A percentile compares a stretch with the other conserved stretches of the same genome.
phyloP scores from a whole-genome alignment of 495 filamentous ascomycete species.

The Aspergillus panamensis region DNA sequence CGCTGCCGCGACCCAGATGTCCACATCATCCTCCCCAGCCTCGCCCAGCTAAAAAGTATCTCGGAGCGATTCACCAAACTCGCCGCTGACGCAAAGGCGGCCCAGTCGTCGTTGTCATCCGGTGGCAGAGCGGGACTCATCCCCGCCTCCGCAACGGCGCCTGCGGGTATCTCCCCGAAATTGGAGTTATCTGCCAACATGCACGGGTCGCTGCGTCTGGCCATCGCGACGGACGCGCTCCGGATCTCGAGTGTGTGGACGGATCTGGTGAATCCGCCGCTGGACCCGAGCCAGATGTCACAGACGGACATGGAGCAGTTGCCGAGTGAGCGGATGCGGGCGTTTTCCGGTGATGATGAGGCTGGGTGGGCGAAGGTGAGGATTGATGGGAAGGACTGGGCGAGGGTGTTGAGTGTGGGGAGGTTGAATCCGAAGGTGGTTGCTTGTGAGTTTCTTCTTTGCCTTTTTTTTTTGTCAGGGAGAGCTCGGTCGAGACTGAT shows the following conservation, averaged over 20 bases:
- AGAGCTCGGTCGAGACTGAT: constrained; percentile 4
- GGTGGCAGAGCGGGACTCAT: neutral
- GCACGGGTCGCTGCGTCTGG: constrained; percentile 77
- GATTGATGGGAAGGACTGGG: constrained; percentile 92
- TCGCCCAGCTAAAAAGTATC: constrained; percentile 82
- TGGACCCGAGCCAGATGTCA: constrained; percentile 70
- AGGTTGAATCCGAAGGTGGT: constrained; percentile 84
- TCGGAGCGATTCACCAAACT: constrained; percentile 92
- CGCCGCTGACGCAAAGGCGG: constrained; percentile 36
- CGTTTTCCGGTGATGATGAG: constrained; percentile 46
- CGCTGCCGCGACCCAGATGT: constrained; percentile 88
- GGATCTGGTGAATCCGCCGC: constrained; percentile 74
- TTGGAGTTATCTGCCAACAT: constrained; percentile 84
- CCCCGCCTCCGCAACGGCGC: constrained; percentile 10
- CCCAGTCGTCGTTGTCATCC: neutral
- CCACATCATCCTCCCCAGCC: constrained; percentile 80
- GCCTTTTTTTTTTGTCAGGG: neutral
- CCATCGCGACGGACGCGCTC: constrained; percentile 72
- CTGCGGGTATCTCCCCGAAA: constrained; percentile 46
- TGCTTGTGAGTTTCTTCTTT: constrained; percentile 58
- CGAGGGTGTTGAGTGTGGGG: constrained; percentile 82
- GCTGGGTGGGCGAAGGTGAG: constrained; percentile 80
- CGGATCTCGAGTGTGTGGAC: constrained; percentile 79
- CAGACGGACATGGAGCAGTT: constrained; percentile 62
- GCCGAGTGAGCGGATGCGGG: constrained; percentile 68